Base-by-base conservation (phyloP, 371 early-diverging fungal genomes). In the Mortierella sp. region DNA sequence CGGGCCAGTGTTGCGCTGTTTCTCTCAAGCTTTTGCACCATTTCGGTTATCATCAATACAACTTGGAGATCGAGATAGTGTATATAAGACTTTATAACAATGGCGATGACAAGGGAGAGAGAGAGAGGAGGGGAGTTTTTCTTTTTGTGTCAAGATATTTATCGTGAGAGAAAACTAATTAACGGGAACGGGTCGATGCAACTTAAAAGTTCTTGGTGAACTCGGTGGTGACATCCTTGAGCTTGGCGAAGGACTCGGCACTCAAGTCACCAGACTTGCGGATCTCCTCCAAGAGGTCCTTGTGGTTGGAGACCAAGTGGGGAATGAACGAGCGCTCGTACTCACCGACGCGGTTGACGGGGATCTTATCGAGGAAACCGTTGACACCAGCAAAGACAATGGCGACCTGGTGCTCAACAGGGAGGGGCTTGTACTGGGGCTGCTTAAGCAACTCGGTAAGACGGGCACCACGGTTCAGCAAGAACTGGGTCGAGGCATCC, bases 301-400 rank as follows among this genome's bases (percentile, higher is more conserved):
- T 81, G 85, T 96, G 95, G 85, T 93, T 93, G 69, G 93, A 83
- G 69, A 88, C 86, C 79, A 97, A 81, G 90, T 93, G 87, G 61
- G 95, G 93, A 68, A 96, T 86, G 81, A 97, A 90, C 72, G 91
- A 92, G 68, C 87, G 84, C 87, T 98, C 98, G 82, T 94, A 97
- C 72, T 93, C 93, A 70, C 89, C 90, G 69, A 97, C 89, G 79
- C 90, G 89, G 86, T 91, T 88, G 78, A 93, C 93, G 64, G 93
- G 93, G 81, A 97, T 82, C 91, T 96, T 96, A 89, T 97, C 97
- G 47, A 97, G 88, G 94, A 92, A 95, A 70, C 97, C 97, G 87
- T 97, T 94, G 83, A 97, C 97, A 93, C 97, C 97, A 59, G 92
- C 90, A 64, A 88, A 96, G 81, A 97, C 92, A 80, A 96, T 91